Percentiles rank a stretch among this genome's conserved stretches.
Conservation (phyloP, 1,139 yeast genomes). For the Yamadazyma taylorii region DNA sequence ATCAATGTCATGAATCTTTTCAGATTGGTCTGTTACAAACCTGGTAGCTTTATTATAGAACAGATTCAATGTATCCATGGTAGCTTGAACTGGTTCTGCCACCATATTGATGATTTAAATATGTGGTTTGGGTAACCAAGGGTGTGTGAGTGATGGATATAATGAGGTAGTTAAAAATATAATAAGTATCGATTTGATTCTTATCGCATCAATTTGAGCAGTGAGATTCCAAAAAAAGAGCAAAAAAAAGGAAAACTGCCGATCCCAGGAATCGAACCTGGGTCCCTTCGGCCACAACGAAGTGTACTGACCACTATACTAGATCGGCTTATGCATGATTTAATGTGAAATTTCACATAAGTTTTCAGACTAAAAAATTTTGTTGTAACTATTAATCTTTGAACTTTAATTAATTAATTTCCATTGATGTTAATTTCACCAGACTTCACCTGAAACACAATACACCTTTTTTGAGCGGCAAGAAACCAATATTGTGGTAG, state of each 20-base stretch:
- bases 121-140: too few species aligned
- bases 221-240: too few species aligned
- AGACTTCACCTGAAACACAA: too few species aligned
- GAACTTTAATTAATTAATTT: too few species aligned
- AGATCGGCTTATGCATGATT: conserved; percentile 27
- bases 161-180: background rate
- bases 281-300: conserved; percentile 59
- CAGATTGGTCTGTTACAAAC: conserved; percentile 18
- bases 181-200: background rate
- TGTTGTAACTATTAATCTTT: too few species aligned
- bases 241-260: conserved; percentile 35
- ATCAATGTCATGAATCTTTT: conserved; percentile 10
- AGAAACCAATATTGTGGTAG: too few species aligned
- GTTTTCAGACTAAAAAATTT: too few species aligned
- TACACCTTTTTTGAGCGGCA: too few species aligned
- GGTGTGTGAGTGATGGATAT: too few species aligned
- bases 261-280: conserved; percentile 60
- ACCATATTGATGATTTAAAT: conserved; percentile 34
- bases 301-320: conserved; percentile 56
- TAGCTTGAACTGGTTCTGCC: conserved; percentile 48
- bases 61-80: conserved; percentile 30
- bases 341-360: too few species aligned
- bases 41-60: conserved; percentile 25
- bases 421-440: too few species aligned
- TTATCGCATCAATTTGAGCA: conserved; percentile 3